Base-by-base conservation (phyloP, 1,284 basidiomycete species). In the Cryptococcus deneoformans region DNA sequence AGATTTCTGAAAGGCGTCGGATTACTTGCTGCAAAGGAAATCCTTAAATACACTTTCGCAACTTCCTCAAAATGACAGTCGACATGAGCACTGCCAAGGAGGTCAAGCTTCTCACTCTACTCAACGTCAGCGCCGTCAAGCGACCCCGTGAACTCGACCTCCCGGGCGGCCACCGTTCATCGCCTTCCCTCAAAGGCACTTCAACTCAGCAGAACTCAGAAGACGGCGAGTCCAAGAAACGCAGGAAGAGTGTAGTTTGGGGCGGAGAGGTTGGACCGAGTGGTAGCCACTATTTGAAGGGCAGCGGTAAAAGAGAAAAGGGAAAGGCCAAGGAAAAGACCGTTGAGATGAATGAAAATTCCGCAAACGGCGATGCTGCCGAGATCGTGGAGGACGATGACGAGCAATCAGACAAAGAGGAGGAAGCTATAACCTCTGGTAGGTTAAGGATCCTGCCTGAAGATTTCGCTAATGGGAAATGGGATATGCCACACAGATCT, bases 51-150 rank as follows among this genome's bases (percentile, higher is more conserved):
- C 29, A 29, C 29, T 29, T 29, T 29, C 29, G 29, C 29, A 29
- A 29, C 5, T 29, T 29, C 29, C 29, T 29, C 43, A 47, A 29
- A 47, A 47, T 47, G 46, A 47, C 46, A 16, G 24, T 47, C 46
- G 46, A 47, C n/a, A 71, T 75, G 67, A 78, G 82, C 8, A 84
- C 87, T n/a, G 87, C 86, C 2, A 88, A 88, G 46, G 71, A 77
- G 51, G 62, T 79, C 62, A 87, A 87, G 61, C 85, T 99, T 2
- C 79, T 98, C 43, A 99, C 96, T 0, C 84, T 99, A 1, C 83
- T 99, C 36, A 99, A 99, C 76, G 91, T 97, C 2, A 91, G 90
- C 50, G 90, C 92, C 0, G 85, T 80, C 36, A 80, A 86, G 71
- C 77, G 82, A 61, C 75, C 79, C 49, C 56, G 57, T 64, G 76